phyloP scores from a whole-genome alignment of 495 filamentous ascomycete species.

The Tuber calosporum region DNA sequence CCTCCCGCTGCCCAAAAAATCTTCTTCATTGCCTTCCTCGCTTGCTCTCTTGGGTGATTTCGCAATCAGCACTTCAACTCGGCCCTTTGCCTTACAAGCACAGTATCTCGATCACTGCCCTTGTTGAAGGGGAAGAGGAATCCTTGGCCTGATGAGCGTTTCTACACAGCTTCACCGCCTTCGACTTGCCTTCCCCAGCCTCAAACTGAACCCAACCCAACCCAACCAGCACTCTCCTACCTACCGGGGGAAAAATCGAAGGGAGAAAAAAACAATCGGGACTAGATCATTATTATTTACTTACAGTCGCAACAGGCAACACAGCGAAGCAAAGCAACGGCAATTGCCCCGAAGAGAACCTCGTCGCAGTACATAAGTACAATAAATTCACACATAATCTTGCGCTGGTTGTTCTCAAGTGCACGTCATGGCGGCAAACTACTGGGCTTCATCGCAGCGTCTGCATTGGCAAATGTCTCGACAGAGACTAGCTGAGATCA shows the following conservation, averaged over 20 bases:
- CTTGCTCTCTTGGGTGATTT: slow-evolving; percentile 29
- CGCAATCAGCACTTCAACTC: slow-evolving; percentile 9
- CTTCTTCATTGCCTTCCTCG: neutral
- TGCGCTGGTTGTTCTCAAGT: neutral
- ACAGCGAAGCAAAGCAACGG: neutral
- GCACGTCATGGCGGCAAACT: slow-evolving; percentile 79
- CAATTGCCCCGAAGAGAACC: neutral
- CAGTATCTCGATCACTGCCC: neutral
- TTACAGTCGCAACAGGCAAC: slow-evolving; percentile 7
- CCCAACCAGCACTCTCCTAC: neutral
- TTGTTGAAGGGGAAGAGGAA: neutral
- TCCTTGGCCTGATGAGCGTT: neutral
- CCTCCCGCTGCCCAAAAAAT: neutral
- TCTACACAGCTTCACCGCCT: slow-evolving; percentile 12
- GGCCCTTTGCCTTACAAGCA: neutral
- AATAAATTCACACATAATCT: neutral
- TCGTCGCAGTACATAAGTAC: neutral
- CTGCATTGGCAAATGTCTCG: slow-evolving; percentile 84
- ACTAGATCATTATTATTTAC: neutral
- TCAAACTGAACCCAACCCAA: slow-evolving; percentile 19
- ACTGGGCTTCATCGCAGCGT: slow-evolving; percentile 89
- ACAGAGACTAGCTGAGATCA: slow-evolving; percentile 63
- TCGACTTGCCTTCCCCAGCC: slow-evolving; percentile 15
- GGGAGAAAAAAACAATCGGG: slow-evolving; percentile 13
- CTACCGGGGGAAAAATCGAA: neutral